Conservation (phyloP, 1,139 yeast species). For the Pichia sp. region DNA sequence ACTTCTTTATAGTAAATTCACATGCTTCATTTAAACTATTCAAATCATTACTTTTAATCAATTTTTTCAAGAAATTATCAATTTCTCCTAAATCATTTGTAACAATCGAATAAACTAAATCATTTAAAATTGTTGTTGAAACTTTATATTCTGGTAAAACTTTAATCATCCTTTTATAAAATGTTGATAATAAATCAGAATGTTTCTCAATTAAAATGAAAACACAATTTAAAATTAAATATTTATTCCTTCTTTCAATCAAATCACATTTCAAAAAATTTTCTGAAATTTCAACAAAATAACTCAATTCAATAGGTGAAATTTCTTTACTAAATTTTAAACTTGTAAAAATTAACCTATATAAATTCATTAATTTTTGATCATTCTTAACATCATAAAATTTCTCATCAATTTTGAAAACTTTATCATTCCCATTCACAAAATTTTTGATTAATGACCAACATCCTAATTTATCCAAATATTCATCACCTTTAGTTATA, state of each 20-base stretch:
- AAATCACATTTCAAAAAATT: constrained; percentile 5
- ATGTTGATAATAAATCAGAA: constrained; percentile 12
- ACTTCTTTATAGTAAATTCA: constrained; percentile 9
- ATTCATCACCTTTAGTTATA: constrained; percentile 2
- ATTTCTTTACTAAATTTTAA: constrained; percentile 2
- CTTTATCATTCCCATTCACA: neutral
- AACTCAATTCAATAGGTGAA: constrained; percentile 5
- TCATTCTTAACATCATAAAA: neutral
- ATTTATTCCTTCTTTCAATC: constrained; percentile 4
- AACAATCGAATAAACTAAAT: constrained; percentile 8
- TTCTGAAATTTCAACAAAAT: constrained; percentile 9
- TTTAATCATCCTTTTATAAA: constrained; percentile 9
- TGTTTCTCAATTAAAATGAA: constrained; percentile 11
- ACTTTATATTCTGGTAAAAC: constrained; percentile 11
- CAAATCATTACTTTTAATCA: constrained; percentile 5
- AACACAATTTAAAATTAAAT: constrained; percentile 10
- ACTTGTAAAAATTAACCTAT: constrained; percentile 2
- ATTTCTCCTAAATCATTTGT: constrained; percentile 10
- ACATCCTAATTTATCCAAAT: constrained; percentile 8
- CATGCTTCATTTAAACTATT: constrained; percentile 5
- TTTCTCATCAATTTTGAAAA: neutral
- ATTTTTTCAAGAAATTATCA: constrained; percentile 9
- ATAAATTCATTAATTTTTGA: constrained; percentile 3
- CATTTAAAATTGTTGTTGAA: constrained; percentile 5
- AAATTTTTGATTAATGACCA: constrained; percentile 6